Conservation (phyloP, 176 grass and related monocot genomes). For the Olyra latifolia region DNA sequence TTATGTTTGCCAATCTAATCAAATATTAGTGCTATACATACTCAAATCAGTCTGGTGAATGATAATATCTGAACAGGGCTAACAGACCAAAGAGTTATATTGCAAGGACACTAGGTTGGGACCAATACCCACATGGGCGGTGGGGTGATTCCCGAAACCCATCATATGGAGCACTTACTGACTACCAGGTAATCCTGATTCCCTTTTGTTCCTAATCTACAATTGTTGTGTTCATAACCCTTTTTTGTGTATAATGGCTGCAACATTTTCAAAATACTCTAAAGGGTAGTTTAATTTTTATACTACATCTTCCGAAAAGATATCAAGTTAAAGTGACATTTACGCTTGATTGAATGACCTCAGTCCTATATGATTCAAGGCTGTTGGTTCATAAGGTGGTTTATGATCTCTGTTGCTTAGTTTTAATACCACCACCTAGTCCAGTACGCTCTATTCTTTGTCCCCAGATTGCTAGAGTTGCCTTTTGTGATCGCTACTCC, state of each 20-base stretch:
- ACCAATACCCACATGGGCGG: slow-evolving; percentile 72
- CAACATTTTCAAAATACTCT: slow-evolving; percentile 17
- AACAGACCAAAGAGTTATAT: slow-evolving; percentile 95
- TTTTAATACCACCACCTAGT: background rate
- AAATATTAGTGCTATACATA: background rate
- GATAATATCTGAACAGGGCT: slow-evolving; percentile 54
- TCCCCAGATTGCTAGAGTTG: background rate
- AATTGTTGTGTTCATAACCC: background rate
- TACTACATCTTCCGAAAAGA: background rate
- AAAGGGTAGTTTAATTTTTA: background rate
- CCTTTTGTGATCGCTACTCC: slow-evolving; percentile 13
- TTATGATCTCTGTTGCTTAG: background rate
- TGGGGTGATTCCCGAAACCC: slow-evolving; percentile 87
- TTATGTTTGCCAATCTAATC: slow-evolving; percentile 8
- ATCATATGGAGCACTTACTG: slow-evolving; percentile 70
- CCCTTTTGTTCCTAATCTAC: background rate
- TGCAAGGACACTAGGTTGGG: slow-evolving; percentile 73
- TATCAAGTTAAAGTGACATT: background rate
- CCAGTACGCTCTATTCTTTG: background rate
- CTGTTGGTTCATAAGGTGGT: background rate
- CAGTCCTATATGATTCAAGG: background rate
- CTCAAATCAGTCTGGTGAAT: slow-evolving; percentile 15
- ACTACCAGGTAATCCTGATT: slow-evolving; percentile 53
- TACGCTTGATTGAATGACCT: background rate
- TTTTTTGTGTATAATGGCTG: background rate